These are phyloP conservation scores for Wickerhamiella slavikovae DNA, from an alignment of 805 yeast species.

Conservation along the genomic window DNA sequence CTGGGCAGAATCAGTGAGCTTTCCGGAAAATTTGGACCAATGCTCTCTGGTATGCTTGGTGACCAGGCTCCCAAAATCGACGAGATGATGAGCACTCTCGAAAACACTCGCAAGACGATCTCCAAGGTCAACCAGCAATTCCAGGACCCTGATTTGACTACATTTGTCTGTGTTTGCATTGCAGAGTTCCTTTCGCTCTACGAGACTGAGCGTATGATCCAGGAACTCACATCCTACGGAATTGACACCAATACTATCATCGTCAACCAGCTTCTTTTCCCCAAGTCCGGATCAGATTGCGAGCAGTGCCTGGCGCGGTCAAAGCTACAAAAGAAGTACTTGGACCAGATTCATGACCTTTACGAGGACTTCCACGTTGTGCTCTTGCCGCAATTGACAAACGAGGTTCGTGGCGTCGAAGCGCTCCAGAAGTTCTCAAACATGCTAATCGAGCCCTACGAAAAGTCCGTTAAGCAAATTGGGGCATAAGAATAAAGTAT, in stretches of 20 bases:
- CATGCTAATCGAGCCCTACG: constrained; percentile 45
- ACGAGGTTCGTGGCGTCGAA: constrained; percentile 84
- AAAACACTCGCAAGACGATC: constrained; percentile 61
- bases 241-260: constrained; percentile 95
- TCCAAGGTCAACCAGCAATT: constrained; percentile 83
- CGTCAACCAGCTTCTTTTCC: constrained; percentile 80
- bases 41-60: constrained; percentile 61
- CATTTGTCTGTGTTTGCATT: constrained; percentile 85
- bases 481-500: background rate
- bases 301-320: constrained; percentile 81
- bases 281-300: constrained; percentile 51
- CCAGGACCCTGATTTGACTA: constrained; percentile 88
- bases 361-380: constrained; percentile 95
- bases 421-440: constrained; percentile 68
- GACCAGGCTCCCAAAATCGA: constrained; percentile 23
- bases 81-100: constrained; percentile 61
- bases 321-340: constrained; percentile 88
- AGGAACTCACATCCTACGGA: constrained; percentile 80
- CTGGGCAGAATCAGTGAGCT: constrained; percentile 74
- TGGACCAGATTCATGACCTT: constrained; percentile 86
- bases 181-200: constrained; percentile 89
- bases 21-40: constrained; percentile 74
- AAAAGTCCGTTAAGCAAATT: background rate
- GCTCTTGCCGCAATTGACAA: constrained; percentile 85
- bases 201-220: constrained; percentile 95